These are phyloP conservation scores for Colletotrichum eremochloae DNA, from an alignment of 2,329 filamentous ascomycete species.

Conservation along the genomic window DNA sequence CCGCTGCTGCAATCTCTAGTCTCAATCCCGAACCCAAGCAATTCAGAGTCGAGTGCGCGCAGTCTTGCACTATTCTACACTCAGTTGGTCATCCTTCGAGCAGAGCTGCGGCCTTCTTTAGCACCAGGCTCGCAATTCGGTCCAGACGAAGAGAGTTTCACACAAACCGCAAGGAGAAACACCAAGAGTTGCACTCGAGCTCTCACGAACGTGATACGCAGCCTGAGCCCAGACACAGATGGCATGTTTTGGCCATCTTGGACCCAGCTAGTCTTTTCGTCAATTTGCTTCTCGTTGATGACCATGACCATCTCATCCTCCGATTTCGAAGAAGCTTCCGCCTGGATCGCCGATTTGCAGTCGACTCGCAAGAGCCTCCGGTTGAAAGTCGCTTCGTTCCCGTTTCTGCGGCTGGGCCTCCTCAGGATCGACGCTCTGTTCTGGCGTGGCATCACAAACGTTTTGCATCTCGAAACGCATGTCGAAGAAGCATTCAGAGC, in stretches of 20 bases:
- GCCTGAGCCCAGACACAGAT: constrained; percentile 35
- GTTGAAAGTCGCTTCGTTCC: constrained; percentile 42
- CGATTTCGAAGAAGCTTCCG: constrained; percentile 30
- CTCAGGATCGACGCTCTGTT: constrained; percentile 45
- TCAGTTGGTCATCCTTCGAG: constrained; percentile 9
- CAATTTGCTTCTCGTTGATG: constrained; percentile 42
- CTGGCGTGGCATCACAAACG: constrained; percentile 44
- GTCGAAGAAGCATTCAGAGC: constrained; percentile 32
- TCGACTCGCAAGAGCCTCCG: constrained; percentile 39
- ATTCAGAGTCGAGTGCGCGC: neutral
- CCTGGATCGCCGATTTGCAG: constrained; percentile 41
- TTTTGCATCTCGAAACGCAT: constrained; percentile 42
- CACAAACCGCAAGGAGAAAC: neutral
- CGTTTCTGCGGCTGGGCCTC: constrained; percentile 43
- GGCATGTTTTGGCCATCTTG: constrained; percentile 44
- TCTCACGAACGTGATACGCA: neutral
- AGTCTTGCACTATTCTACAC: neutral
- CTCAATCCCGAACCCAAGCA: rapidly evolving
- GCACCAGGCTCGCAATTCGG: neutral
- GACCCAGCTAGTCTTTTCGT: constrained; percentile 42
- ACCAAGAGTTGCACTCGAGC: neutral
- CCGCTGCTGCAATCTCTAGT: neutral
- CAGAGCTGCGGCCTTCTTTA: neutral
- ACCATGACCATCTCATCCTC: constrained; percentile 34
- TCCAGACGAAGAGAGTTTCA: no score